Conservation (phyloP, 768 basidiomycete species). For the Omphalotus guepiniiformis region DNA sequence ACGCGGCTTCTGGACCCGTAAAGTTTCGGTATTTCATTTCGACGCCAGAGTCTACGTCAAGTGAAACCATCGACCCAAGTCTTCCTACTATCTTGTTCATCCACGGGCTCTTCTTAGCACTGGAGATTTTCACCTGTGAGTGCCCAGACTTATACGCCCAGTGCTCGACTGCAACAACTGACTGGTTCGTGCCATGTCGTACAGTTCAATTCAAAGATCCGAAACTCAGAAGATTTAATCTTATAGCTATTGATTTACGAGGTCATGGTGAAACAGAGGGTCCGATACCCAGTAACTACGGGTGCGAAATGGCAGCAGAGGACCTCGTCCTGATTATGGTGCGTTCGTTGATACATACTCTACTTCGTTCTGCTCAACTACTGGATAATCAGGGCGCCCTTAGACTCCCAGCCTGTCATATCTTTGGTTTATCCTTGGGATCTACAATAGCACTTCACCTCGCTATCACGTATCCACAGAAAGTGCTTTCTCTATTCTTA, state of each 20-base stretch:
- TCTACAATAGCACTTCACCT: slow-evolving; percentile 21
- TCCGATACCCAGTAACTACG: slow-evolving; percentile 15
- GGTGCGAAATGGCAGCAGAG: slow-evolving; percentile 21
- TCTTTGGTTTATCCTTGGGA: slow-evolving; percentile 25
- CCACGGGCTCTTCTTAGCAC: slow-evolving; percentile 29
- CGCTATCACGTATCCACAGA: slow-evolving; percentile 18
- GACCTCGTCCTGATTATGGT: slow-evolving; percentile 26
- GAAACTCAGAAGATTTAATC: slow-evolving; percentile 23
- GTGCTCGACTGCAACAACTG: too few species aligned
- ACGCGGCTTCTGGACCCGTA: not conserved
- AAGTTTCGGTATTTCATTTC: slow-evolving; percentile 31
- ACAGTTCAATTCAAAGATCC: slow-evolving; percentile 32
- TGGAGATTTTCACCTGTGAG: slow-evolving; percentile 35
- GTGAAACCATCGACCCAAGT: slow-evolving; percentile 24
- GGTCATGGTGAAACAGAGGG: slow-evolving; percentile 23
- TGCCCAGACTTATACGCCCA: too few species aligned
- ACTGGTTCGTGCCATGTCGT: too few species aligned
- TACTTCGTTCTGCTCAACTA: not conserved
- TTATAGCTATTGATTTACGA: slow-evolving; percentile 24
- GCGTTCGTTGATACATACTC: not conserved
- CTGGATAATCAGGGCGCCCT: slow-evolving; percentile 17
- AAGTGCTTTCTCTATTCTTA: slow-evolving; percentile 21
- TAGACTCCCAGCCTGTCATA: slow-evolving; percentile 25
- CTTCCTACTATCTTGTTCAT: slow-evolving; percentile 34
- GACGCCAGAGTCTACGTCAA: slow-evolving; percentile 28